Percentiles rank a stretch among this genome's conserved stretches.
Conservation (phyloP, 768 basidiomycete species). For the Lentinus tigrinus region DNA sequence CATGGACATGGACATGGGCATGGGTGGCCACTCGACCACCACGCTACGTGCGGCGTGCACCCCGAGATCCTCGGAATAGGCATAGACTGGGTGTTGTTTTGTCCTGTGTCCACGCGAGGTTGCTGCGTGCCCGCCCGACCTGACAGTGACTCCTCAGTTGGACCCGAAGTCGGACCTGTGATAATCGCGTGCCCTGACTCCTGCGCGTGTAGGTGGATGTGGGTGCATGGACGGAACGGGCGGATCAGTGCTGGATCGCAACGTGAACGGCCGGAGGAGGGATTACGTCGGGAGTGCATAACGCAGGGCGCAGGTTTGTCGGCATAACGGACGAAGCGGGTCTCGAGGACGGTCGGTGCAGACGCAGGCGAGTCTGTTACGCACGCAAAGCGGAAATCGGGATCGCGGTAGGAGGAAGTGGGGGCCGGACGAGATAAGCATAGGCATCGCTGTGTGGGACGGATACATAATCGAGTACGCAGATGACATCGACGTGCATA, state of each 20-base stretch:
- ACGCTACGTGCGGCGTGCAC: background rate
- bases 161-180: background rate
- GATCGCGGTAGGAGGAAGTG: background rate
- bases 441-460: background rate
- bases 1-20: no score
- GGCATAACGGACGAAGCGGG: background rate
- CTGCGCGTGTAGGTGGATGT: background rate
- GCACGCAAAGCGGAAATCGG: no score
- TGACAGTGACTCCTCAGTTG: no score
- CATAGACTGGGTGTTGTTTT: background rate
- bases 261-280: background rate
- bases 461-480: background rate
- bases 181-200: background rate
- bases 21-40: no score
- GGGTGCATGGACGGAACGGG: background rate
- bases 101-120: no score
- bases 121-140: no score
- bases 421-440: background rate
- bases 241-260: background rate
- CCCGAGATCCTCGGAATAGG: background rate
- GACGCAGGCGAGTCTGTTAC: no score
- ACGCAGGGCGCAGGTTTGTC: background rate
- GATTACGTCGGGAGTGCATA: background rate
- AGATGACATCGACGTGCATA: background rate
- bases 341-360: background rate